Evolutionary conservation across 345 rosid species (phyloP).

Genomic region (Toxicodendron radicans): DNA sequence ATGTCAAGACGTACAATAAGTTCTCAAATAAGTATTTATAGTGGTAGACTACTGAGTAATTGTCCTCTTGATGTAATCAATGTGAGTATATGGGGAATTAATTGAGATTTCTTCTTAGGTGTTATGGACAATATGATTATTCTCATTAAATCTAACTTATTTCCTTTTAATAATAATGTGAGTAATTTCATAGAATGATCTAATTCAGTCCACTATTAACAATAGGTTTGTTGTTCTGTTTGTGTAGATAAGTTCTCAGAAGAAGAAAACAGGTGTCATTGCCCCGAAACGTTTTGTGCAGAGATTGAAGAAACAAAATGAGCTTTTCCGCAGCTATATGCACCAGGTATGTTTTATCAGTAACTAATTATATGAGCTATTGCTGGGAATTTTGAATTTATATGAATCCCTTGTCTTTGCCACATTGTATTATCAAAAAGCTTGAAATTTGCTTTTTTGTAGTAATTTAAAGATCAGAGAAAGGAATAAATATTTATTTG

Average conservation of each 20-base stretch:
- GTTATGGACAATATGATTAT: background rate
- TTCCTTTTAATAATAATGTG: background rate
- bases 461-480: background rate
- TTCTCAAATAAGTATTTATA: background rate
- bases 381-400: background rate
- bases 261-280: conserved; percentile 99
- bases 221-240: conserved; percentile 15
- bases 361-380: background rate
- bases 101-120: background rate
- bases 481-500: conserved; percentile 5
- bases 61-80: conserved; percentile 6
- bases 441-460: background rate
- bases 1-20: background rate
- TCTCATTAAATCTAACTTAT: background rate
- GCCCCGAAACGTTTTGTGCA: conserved; percentile 98
- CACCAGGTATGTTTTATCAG: conserved; percentile 68
- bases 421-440: no score
- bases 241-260: conserved; percentile 89
- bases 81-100: background rate
- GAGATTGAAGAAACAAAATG: conserved; percentile 98
- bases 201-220: background rate
- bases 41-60: conserved; percentile 1
- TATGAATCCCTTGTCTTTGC: background rate
- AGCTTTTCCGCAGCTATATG: conserved; percentile 98
- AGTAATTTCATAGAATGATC: background rate